Evolutionary conservation across 495 filamentous ascomycete species (phyloP).

Genomic region (Daldinia loculata): DNA sequence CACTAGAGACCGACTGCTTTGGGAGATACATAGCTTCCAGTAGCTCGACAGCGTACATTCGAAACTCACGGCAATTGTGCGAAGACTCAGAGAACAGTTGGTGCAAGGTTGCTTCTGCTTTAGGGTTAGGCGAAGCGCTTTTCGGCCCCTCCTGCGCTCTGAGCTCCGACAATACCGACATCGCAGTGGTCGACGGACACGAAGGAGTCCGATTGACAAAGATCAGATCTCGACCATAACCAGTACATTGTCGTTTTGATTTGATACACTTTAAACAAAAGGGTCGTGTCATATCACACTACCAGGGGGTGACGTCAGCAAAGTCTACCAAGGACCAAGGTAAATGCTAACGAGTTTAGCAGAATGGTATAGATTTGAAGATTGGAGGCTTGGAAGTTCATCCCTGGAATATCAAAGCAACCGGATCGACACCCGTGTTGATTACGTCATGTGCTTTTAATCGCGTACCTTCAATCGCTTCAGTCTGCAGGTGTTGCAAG

Average conservation of each 20-base stretch:
- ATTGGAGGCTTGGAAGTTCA: no score
- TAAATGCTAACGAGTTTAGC: neutral
- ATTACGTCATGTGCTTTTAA: neutral
- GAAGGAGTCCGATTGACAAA: slow-evolving; percentile 45
- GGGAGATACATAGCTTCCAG: slow-evolving; percentile 27
- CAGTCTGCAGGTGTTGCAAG: slow-evolving; percentile 56
- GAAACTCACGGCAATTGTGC: slow-evolving; percentile 8
- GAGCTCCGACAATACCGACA: slow-evolving; percentile 22
- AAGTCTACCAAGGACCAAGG: neutral
- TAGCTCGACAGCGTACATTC: slow-evolving; percentile 21
- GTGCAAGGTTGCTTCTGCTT: slow-evolving; percentile 15
- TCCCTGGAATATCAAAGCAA: neutral
- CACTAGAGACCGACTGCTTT: slow-evolving; percentile 2
- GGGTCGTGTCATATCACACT: slow-evolving; percentile 53
- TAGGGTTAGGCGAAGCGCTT: neutral
- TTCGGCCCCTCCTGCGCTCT: slow-evolving; percentile 11
- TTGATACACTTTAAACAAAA: slow-evolving; percentile 50
- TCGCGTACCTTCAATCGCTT: slow-evolving; percentile 53
- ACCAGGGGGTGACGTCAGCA: neutral
- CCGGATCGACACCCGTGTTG: neutral
- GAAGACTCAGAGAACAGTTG: slow-evolving; percentile 19
- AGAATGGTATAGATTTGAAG: no score
- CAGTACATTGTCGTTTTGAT: slow-evolving; percentile 49
- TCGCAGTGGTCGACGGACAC: slow-evolving; percentile 15
- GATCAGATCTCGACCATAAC: slow-evolving; percentile 49